A percentile compares a stretch with the other conserved stretches of the same genome.
phyloP scores from a whole-genome alignment of 768 basidiomycete genomes.

The Leccinum fibrillosum region DNA sequence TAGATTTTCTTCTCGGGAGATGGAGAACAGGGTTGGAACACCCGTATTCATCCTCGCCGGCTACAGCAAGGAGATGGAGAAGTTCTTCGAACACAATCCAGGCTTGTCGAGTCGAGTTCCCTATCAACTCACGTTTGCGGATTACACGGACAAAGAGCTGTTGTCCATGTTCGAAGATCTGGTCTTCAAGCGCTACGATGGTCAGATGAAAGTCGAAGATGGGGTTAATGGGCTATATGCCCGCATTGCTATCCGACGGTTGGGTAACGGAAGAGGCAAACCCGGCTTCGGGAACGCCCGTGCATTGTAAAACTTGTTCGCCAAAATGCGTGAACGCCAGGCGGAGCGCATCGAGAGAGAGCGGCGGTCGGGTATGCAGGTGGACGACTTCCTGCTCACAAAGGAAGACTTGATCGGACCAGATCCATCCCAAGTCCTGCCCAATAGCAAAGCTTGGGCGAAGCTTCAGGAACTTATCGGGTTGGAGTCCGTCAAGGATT shows the following conservation, averaged over 20 bases:
- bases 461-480: slow-evolving; percentile 55
- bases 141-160: slow-evolving; percentile 60
- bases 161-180: slow-evolving; percentile 50
- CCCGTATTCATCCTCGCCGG: slow-evolving; percentile 72
- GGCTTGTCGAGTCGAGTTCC: slow-evolving; percentile 68
- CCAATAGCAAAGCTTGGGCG: slow-evolving; percentile 47
- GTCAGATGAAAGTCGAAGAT: slow-evolving; percentile 55
- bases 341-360: slow-evolving; percentile 45
- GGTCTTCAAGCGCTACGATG: slow-evolving; percentile 43
- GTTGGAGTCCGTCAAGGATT: slow-evolving; percentile 53
- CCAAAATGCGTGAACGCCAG: slow-evolving; percentile 49
- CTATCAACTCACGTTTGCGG: slow-evolving; percentile 53
- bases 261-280: slow-evolving; percentile 57
- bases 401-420: slow-evolving; percentile 65
- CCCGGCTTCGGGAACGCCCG: slow-evolving; percentile 71
- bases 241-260: slow-evolving; percentile 55
- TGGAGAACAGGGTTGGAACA: slow-evolving; percentile 66
- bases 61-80: slow-evolving; percentile 72
- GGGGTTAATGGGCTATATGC: slow-evolving; percentile 54
- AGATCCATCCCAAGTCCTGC: slow-evolving; percentile 51
- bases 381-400: slow-evolving; percentile 51
- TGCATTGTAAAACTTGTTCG: slow-evolving; percentile 52
- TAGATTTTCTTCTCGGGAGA: slow-evolving; percentile 71
- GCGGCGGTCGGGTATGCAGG: slow-evolving; percentile 36
- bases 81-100: slow-evolving; percentile 75